A percentile compares a stretch with the other conserved stretches of the same genome.
Conservation (phyloP, 1,284 basidiomycete genomes). For the Gomphus bonarii region DNA sequence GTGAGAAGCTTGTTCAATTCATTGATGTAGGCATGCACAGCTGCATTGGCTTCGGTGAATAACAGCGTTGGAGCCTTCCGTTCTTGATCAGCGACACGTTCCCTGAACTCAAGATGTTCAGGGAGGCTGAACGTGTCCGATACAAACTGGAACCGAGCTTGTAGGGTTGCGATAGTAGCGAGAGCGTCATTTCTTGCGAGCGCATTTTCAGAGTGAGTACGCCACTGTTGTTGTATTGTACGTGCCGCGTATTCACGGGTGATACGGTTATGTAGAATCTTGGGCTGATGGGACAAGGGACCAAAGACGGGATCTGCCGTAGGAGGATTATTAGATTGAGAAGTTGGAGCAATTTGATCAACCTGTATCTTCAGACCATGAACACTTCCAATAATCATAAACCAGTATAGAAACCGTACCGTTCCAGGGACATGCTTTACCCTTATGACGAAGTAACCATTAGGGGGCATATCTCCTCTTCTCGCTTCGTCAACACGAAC, state of each 20-base stretch:
- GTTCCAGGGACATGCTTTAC: background rate
- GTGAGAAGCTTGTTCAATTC: conserved; percentile 4
- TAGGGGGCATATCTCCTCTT: background rate
- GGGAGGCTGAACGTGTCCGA: background rate
- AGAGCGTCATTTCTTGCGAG: conserved; percentile 2
- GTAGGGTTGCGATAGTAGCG: background rate
- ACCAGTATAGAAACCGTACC: background rate
- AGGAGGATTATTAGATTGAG: background rate
- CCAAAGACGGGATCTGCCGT: background rate
- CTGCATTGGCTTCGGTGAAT: background rate
- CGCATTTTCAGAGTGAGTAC: background rate
- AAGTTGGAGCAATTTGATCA: background rate
- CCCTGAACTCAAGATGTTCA: conserved; percentile 6
- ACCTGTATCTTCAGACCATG: background rate
- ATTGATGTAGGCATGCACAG: conserved; percentile 5
- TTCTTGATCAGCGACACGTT: background rate
- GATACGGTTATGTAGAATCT: background rate
- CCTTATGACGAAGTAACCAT: background rate
- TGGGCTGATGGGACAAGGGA: background rate
- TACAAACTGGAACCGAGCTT: conserved; percentile 5
- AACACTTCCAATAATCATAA: background rate
- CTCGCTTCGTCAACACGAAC: background rate
- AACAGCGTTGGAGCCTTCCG: background rate
- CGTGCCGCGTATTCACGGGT: background rate
- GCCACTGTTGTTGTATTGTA: conserved; percentile 2